A percentile compares a stretch with the other conserved stretches of the same genome.
Conservation (phyloP, 352 stramenopile genomes). For the Hyaloperonospora brassicae region DNA sequence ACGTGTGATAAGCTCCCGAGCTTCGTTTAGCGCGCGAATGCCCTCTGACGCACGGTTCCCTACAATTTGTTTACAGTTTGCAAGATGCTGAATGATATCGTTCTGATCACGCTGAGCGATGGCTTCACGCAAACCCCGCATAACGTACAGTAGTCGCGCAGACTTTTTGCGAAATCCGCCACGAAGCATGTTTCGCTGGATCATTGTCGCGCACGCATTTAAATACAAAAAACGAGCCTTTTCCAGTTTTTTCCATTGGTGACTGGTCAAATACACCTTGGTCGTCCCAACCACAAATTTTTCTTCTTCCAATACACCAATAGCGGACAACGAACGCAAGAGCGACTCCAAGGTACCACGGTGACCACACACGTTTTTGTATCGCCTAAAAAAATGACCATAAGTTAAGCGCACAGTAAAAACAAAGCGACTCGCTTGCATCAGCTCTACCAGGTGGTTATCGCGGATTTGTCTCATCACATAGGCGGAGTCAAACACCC, state of each 20-base stretch:
- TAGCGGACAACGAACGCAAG: constrained; percentile 64
- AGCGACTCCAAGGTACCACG: constrained; percentile 67
- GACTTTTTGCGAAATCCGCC: constrained; percentile 62
- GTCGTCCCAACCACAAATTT: constrained; percentile 66
- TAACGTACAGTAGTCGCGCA: constrained; percentile 43
- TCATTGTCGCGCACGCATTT: constrained; percentile 76
- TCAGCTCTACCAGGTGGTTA: constrained; percentile 63
- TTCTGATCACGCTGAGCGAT: constrained; percentile 46
- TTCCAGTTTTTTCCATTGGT: constrained; percentile 77
- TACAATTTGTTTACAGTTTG: constrained; percentile 47
- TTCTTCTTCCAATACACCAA: constrained; percentile 72
- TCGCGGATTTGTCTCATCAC: constrained; percentile 68
- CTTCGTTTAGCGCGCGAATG: constrained; percentile 54
- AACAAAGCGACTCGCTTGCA: constrained; percentile 61
- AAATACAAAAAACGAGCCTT: constrained; percentile 69
- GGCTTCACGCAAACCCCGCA: constrained; percentile 44
- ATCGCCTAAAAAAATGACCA: constrained; percentile 72
- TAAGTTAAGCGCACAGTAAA: constrained; percentile 71
- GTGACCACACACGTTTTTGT: constrained; percentile 77
- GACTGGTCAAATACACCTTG: constrained; percentile 69
- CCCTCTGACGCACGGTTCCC: constrained; percentile 44
- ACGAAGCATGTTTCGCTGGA: constrained; percentile 75
- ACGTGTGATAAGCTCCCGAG: constrained; percentile 40
- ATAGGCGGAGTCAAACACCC: constrained; percentile 55
- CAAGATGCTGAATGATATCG: constrained; percentile 56